These are phyloP conservation scores for Macrotyloma uniflorum DNA, from an alignment of 306 rosid species.

Conservation along the genomic window DNA sequence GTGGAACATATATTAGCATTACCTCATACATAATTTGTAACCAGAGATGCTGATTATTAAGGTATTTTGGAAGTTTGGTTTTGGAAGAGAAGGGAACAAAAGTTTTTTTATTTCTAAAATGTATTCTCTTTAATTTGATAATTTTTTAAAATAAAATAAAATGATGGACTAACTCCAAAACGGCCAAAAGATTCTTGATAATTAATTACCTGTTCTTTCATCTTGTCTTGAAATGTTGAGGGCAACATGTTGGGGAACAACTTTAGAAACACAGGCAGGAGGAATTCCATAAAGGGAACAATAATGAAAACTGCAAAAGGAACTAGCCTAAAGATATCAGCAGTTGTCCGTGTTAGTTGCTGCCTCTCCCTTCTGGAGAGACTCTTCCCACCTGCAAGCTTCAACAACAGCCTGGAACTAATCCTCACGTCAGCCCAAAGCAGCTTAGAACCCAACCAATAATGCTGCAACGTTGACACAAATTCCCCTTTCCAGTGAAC, in stretches of 20 bases:
- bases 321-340: slow-evolving; percentile 91
- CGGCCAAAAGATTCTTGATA: background rate
- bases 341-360: slow-evolving; percentile 88
- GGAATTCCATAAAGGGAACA: slow-evolving; percentile 93
- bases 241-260: slow-evolving; percentile 97
- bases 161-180: background rate
- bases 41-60: background rate
- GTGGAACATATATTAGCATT: background rate
- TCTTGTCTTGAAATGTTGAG: slow-evolving; percentile 92
- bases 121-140: background rate
- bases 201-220: slow-evolving; percentile 82
- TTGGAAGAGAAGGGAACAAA: background rate
- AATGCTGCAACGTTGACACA: slow-evolving; percentile 78
- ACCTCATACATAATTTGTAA: slow-evolving; percentile 14
- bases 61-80: background rate
- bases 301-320: slow-evolving; percentile 86
- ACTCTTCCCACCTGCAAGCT: slow-evolving; percentile 91
- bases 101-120: background rate
- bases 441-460: slow-evolving; percentile 91
- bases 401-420: slow-evolving; percentile 76
- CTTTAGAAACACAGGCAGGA: slow-evolving; percentile 83
- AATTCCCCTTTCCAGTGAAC: slow-evolving; percentile 82
- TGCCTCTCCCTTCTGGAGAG: slow-evolving; percentile 95
- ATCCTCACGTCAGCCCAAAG: slow-evolving; percentile 84
- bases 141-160: background rate